Conservation (phyloP, 1,284 basidiomycete species). For the Sporisorium graminicola region DNA sequence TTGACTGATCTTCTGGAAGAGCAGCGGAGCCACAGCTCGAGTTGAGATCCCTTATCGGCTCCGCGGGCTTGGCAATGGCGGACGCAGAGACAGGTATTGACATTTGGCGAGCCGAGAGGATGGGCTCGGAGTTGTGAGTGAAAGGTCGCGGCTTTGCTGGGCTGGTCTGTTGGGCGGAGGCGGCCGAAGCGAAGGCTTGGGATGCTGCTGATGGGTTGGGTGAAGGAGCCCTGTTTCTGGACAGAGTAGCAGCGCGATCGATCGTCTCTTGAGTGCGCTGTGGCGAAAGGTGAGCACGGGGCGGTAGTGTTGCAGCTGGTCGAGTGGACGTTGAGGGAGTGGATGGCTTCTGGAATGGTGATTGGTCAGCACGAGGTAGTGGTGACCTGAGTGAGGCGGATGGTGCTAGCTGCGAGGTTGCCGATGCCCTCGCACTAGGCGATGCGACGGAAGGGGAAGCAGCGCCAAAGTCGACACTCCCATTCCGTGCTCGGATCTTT, state of each 20-base stretch:
- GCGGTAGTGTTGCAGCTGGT: conserved; percentile 12
- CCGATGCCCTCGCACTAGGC: conserved; percentile 3
- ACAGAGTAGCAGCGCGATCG: conserved; percentile 3
- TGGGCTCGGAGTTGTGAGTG: conserved; percentile 11
- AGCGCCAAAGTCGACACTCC: conserved; percentile 25
- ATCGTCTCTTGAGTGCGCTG: conserved; percentile 30
- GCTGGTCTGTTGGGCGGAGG: conserved; percentile 7
- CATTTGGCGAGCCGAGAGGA: conserved; percentile 18
- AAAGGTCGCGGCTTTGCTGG: conserved; percentile 14
- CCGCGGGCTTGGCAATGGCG: background rate
- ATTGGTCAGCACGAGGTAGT: conserved; percentile 25
- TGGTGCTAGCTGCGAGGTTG: conserved; percentile 17
- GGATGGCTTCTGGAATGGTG: conserved; percentile 21
- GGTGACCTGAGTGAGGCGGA: conserved; percentile 23
- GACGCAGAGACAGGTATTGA: conserved; percentile 6
- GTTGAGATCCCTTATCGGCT: background rate
- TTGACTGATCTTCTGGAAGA: conserved; percentile 8
- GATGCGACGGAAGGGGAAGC: conserved; percentile 19
- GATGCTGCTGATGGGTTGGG: conserved; percentile 10
- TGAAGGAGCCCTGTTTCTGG: conserved; percentile 11
- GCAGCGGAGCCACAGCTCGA: background rate
- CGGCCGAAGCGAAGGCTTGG: conserved; percentile 4
- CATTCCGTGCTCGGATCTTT: conserved; percentile 22
- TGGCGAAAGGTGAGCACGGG: conserved; percentile 25
- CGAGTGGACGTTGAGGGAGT: conserved; percentile 18